phyloP scores from a whole-genome alignment of 352 stramenopile species.

The Blastocystis sp. region DNA sequence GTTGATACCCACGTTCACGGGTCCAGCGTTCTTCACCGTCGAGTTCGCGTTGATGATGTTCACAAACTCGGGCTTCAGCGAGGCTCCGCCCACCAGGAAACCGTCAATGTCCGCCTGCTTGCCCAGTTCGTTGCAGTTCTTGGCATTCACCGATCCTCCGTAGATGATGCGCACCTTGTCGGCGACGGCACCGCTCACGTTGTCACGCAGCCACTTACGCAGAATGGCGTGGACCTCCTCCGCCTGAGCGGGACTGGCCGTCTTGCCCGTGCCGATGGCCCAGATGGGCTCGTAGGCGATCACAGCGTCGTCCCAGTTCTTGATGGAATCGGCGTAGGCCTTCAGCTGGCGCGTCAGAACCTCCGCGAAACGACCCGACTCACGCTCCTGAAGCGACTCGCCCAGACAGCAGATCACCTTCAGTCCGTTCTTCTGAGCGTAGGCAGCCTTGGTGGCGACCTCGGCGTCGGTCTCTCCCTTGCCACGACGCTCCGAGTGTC shows the following conservation, averaged over 20 bases:
- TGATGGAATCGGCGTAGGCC: conserved; percentile 72
- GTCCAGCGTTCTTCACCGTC: conserved; percentile 52
- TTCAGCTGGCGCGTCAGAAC: conserved; percentile 83
- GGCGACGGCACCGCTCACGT: conserved; percentile 78
- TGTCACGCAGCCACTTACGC: conserved; percentile 79
- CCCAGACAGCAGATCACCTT: conserved; percentile 90
- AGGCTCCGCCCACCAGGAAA: conserved; percentile 90
- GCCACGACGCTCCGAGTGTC: conserved; percentile 84
- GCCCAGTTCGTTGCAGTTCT: conserved; percentile 81
- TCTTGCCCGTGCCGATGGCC: conserved; percentile 92
- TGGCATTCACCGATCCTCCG: conserved; percentile 82
- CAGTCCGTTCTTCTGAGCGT: conserved; percentile 80
- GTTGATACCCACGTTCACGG: conserved; percentile 90
- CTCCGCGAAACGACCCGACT: conserved; percentile 79
- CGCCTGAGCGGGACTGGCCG: conserved; percentile 88
- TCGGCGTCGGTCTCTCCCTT: conserved; percentile 79
- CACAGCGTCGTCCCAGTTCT: conserved; percentile 84
- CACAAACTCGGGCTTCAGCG: conserved; percentile 87
- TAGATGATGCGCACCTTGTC: conserved; percentile 87
- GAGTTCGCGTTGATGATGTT: conserved; percentile 84
- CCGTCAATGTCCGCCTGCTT: conserved; percentile 91
- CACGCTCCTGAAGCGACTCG: conserved; percentile 83
- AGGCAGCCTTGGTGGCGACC: conserved; percentile 82
- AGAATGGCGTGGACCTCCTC: conserved; percentile 90
- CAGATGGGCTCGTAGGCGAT: conserved; percentile 93